These are phyloP conservation scores for Colletotrichum sp. DNA, from an alignment of 2,329 filamentous ascomycete species.

Conservation along the genomic window DNA sequence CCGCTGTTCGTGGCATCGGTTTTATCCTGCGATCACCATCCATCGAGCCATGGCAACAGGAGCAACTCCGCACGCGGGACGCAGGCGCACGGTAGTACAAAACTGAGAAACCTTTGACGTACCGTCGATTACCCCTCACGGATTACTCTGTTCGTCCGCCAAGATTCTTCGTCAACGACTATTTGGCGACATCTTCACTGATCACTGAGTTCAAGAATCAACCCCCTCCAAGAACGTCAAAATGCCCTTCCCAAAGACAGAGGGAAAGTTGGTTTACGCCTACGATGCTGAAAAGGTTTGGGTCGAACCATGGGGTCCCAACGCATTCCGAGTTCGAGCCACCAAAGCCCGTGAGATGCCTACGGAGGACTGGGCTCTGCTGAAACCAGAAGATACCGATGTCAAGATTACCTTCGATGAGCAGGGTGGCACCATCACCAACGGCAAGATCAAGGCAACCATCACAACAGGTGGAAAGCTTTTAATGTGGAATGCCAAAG, in stretches of 20 bases:
- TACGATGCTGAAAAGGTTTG: slow-evolving; percentile 52
- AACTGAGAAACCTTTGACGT: not conserved
- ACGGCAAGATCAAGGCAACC: slow-evolving; percentile 34
- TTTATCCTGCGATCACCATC: not conserved
- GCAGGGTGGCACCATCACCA: slow-evolving; percentile 26
- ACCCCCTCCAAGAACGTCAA: not conserved
- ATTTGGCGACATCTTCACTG: not conserved
- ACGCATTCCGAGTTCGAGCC: slow-evolving; percentile 51
- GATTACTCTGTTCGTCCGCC: not conserved
- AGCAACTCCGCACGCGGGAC: slow-evolving; percentile 9
- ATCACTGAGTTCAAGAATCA: not conserved
- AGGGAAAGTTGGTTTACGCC: slow-evolving; percentile 21
- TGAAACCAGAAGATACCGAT: slow-evolving; percentile 8
- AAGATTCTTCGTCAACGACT: not conserved
- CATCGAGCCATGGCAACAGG: slow-evolving; percentile 2
- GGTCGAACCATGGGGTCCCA: slow-evolving; percentile 53
- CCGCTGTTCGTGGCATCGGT: not conserved
- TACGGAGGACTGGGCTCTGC: slow-evolving; percentile 42
- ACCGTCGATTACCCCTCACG: not conserved
- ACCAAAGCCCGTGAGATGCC: slow-evolving; percentile 43
- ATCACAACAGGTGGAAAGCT: slow-evolving; percentile 33
- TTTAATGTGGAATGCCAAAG: slow-evolving; percentile 28
- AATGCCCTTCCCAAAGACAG: slow-evolving; percentile 2
- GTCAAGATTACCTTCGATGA: slow-evolving; percentile 25
- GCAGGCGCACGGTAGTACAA: not conserved